Evolutionary conservation across 2,329 filamentous ascomycete genomes (phyloP).

Genomic region (Basipetospora chlamydospora): DNA sequence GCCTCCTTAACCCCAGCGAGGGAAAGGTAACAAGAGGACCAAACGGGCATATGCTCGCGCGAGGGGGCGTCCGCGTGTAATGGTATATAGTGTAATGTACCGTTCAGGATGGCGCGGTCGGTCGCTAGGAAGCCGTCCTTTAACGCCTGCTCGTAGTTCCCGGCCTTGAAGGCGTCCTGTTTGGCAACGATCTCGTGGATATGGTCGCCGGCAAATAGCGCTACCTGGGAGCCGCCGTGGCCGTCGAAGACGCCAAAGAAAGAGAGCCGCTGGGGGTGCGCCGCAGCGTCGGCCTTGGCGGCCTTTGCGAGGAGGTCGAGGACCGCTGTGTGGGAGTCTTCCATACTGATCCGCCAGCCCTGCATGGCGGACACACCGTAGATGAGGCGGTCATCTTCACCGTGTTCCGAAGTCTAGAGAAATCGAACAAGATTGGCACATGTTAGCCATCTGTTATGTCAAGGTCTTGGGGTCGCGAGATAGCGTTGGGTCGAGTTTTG

Average conservation of each 20-base stretch:
- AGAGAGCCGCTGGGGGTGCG: conserved; percentile 60
- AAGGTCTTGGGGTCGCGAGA: no score
- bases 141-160: conserved; percentile 85
- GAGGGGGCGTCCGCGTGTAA: no score
- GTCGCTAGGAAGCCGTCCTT: conserved; percentile 96
- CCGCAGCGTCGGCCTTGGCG: conserved; percentile 28
- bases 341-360: conserved; percentile 99
- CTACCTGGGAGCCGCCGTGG: conserved; percentile 93
- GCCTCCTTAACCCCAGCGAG: no score
- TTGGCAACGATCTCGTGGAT: conserved; percentile 90
- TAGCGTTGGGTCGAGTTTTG: no score
- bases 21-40: no score
- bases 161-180: conserved; percentile 83
- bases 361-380: conserved; percentile 98
- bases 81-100: no score
- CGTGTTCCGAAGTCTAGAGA: conserved; percentile 66
- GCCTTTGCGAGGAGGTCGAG: conserved; percentile 60
- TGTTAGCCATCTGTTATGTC: no score
- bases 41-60: no score
- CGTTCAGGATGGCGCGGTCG: conserved; percentile 87
- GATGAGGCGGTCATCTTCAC: conserved; percentile 82
- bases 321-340: conserved; percentile 82
- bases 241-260: conserved; percentile 99
- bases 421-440: conserved; percentile 6
- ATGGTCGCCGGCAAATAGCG: conserved; percentile 80